A percentile compares a stretch with the other conserved stretches of the same genome.
Conservation (phyloP, 2,329 filamentous ascomycete genomes). For the Harringtonia aguacate region DNA sequence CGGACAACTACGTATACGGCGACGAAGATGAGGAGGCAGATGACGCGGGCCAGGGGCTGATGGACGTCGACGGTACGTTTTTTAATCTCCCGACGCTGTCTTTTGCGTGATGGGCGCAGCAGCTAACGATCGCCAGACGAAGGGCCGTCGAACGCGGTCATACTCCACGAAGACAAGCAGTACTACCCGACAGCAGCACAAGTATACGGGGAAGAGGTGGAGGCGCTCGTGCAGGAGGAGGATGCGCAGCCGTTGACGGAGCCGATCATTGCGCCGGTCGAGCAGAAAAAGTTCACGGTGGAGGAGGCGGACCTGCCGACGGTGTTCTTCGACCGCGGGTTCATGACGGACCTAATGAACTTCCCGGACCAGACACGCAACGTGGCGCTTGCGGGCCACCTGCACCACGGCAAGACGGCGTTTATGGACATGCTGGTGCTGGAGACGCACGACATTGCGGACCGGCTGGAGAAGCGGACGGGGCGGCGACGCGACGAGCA, state of each 20-base stretch:
- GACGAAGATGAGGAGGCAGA: slow-evolving; percentile 56
- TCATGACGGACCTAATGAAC: slow-evolving; percentile 94
- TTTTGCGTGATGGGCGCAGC: neutral
- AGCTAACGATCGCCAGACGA: slow-evolving; percentile 41
- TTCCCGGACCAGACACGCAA: slow-evolving; percentile 93
- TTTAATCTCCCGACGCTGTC: neutral
- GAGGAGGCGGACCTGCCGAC: slow-evolving; percentile 85
- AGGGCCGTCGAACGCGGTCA: slow-evolving; percentile 89
- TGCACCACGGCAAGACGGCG: slow-evolving; percentile 96
- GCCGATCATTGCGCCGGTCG: slow-evolving; percentile 86
- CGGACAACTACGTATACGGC: slow-evolving; percentile 71
- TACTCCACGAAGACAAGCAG: slow-evolving; percentile 97
- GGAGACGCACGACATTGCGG: slow-evolving; percentile 82
- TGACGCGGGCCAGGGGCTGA: slow-evolving; percentile 66
- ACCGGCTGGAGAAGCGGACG: slow-evolving; percentile 67
- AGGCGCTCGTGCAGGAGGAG: slow-evolving; percentile 93
- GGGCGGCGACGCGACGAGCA: slow-evolving; percentile 81
- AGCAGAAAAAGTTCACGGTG: slow-evolving; percentile 92
- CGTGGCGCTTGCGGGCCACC: slow-evolving; percentile 79
- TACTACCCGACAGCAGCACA: slow-evolving; percentile 98
- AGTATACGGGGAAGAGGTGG: slow-evolving; percentile 87
- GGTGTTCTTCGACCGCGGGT: slow-evolving; percentile 77
- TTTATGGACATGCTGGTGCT: slow-evolving; percentile 97
- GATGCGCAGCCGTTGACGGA: slow-evolving; percentile 87
- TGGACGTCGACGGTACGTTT: slow-evolving; percentile 74